Percentiles rank a stretch among this genome's conserved stretches.
phyloP scores from a whole-genome alignment of 768 basidiomycete species.

The Lentinula edodes region DNA sequence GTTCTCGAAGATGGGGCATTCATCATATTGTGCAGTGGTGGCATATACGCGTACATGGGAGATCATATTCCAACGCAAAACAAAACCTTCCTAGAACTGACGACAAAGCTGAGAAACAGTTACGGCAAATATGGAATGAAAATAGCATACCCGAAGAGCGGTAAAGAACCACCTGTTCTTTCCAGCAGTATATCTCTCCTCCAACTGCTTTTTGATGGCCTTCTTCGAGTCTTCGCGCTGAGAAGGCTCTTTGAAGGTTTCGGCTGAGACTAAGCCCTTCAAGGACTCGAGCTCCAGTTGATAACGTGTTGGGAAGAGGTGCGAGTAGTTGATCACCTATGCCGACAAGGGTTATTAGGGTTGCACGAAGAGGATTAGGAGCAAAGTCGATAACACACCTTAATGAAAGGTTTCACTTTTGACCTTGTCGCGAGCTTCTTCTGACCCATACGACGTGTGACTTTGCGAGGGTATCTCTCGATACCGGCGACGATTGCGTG shows the following conservation, averaged over 20 bases:
- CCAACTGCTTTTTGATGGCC: conserved; percentile 91
- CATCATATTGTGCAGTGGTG: background rate
- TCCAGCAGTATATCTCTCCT: conserved; percentile 89
- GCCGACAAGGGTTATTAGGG: background rate
- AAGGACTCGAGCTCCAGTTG: conserved; percentile 92
- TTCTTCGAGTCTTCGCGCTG: conserved; percentile 95
- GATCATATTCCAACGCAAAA: background rate
- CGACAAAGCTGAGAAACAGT: background rate
- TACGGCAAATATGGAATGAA: background rate
- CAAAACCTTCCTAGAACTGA: background rate
- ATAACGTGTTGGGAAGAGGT: conserved; percentile 99
- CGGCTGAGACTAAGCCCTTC: conserved; percentile 77
- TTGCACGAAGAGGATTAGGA: background rate
- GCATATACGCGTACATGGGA: background rate
- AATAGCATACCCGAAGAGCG: conserved; percentile 60
- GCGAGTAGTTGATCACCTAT: conserved; percentile 94
- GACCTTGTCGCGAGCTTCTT: conserved; percentile 90
- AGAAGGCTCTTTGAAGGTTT: conserved; percentile 97
- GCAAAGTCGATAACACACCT: background rate
- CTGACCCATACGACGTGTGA: conserved; percentile 94
- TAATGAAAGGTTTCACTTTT: conserved; percentile 89
- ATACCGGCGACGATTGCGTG: conserved; percentile 98
- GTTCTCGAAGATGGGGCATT: background rate
- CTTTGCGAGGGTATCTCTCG: conserved; percentile 97
- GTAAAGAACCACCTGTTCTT: conserved; percentile 99